phyloP scores from a whole-genome alignment of 176 grass and related monocot genomes.

The Musa itinerans region DNA sequence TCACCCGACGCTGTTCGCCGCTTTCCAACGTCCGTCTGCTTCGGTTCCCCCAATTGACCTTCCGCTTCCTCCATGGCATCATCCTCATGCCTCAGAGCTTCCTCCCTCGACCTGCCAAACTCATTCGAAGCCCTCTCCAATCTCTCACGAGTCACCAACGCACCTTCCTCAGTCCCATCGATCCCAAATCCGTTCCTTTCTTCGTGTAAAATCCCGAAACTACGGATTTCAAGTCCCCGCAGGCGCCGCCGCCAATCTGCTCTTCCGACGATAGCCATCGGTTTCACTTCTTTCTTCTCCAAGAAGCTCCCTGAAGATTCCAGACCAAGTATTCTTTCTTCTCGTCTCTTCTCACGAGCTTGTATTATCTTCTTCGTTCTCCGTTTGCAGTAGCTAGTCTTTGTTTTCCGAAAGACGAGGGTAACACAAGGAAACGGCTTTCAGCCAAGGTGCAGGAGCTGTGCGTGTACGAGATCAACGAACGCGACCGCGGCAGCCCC shows the following conservation, averaged over 20 bases:
- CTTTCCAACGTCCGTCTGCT: background rate
- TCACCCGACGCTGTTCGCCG: background rate
- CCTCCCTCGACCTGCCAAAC: background rate
- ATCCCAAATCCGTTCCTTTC: background rate
- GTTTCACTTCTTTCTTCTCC: background rate
- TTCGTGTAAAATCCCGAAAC: background rate
- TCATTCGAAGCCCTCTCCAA: background rate
- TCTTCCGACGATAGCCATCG: background rate
- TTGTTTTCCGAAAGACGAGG: background rate
- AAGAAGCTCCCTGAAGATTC: background rate
- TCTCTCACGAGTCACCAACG: background rate
- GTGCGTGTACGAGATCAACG: constrained; percentile 10
- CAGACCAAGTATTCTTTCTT: background rate
- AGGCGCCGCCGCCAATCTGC: background rate
- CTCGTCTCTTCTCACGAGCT: too few species aligned
- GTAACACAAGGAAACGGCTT: background rate
- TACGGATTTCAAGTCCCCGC: background rate
- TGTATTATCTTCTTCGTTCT: background rate
- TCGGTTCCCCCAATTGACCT: background rate
- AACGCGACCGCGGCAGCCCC: constrained; percentile 5
- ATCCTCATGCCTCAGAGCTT: background rate
- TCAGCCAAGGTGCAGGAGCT: constrained; percentile 8
- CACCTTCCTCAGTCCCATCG: background rate
- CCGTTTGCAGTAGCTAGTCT: background rate
- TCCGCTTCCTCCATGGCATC: background rate